Percentiles rank a stretch among this genome's conserved stretches.
Conservation (phyloP, 768 basidiomycete genomes). For the Lentinus brumalis region DNA sequence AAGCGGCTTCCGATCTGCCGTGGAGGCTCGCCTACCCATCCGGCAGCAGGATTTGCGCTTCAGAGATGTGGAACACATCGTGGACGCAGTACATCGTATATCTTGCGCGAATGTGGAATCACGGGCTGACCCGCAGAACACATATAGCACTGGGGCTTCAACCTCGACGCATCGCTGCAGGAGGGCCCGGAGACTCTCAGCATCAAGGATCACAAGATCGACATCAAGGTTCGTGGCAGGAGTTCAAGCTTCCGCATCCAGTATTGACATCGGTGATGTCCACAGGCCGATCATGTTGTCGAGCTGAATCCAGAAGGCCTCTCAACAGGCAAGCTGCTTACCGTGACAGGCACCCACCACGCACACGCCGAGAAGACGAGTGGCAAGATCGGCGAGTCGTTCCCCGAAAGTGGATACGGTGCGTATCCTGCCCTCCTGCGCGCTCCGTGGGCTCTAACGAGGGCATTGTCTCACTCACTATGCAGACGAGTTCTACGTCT, state of each 20-base stretch:
- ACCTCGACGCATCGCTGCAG: slow-evolving; percentile 68
- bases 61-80: too few species aligned
- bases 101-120: background rate
- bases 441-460: too few species aligned
- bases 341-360: slow-evolving; percentile 51
- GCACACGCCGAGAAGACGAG: slow-evolving; percentile 29
- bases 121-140: background rate
- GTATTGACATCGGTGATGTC: background rate
- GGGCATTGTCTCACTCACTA: too few species aligned
- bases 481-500: slow-evolving; percentile 67
- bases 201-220: slow-evolving; percentile 52
- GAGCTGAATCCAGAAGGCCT: slow-evolving; percentile 53
- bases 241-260: slow-evolving; percentile 13
- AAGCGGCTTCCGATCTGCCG: too few species aligned
- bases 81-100: too few species aligned
- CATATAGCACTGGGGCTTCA: slow-evolving; percentile 79
- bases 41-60: too few species aligned
- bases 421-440: slow-evolving; percentile 16
- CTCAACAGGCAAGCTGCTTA: slow-evolving; percentile 52
- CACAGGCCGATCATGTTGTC: slow-evolving; percentile 55
- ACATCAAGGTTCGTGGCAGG: slow-evolving; percentile 36
- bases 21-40: too few species aligned
- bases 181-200: slow-evolving; percentile 43
- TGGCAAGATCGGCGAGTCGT: slow-evolving; percentile 51
- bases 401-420: slow-evolving; percentile 68